Evolutionary conservation across 2,329 filamentous ascomycete genomes (phyloP), one percentile per base, ranked within the genome.

Genomic region (Colletotrichum sidae): DNA sequence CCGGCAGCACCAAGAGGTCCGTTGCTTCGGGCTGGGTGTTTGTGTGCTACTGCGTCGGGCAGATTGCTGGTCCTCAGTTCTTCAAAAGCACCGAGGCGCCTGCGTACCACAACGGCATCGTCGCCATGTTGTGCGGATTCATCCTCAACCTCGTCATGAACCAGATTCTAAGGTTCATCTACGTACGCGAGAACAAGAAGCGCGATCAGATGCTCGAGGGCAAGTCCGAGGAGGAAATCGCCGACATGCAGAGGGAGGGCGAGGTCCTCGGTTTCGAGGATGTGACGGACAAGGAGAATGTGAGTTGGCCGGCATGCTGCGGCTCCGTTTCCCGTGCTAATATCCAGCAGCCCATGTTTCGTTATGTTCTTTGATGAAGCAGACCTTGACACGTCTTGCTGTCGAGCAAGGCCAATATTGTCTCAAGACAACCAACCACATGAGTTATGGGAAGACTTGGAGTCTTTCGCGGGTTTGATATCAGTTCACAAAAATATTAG

Each of bases 231-330:
- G 58, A 56, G 15, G 58, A 65, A 37, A 56, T 62, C n/a, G 58
- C 58, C n/a, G 62, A 56, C 10, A 65, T 62, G 62, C 58, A 56
- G 8, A 15, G 58, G 7, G 62, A 65, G 47, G 62, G 62, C 7
- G 62, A 65, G 25, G 58, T 56, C 3, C 47, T 56, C 15, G 78
- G 76, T 0, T 77, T 80, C 46, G 77, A 80, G 50, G 77, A 80
- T 53, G 71, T 79, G 50, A 80, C 78, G 8, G 78, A 81, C 55
- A 74, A 69, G 56, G 45, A 74, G 13, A 79, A 79, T 12, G 62
- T 62, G 15, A 62, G 61, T 64, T 17, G 7, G 55, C 8, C n/a
- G 1, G 8, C 12, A 17, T 45, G 12, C 5, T 4, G 11, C 0
- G 6, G 17, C 1, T 8, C 6, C 12, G 12, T 2, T 13, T 8